Evolutionary conservation across 1,139 yeast genomes (phyloP), one percentile per base, ranked within the genome.

Genomic region (Geotrichum aggregatum): DNA sequence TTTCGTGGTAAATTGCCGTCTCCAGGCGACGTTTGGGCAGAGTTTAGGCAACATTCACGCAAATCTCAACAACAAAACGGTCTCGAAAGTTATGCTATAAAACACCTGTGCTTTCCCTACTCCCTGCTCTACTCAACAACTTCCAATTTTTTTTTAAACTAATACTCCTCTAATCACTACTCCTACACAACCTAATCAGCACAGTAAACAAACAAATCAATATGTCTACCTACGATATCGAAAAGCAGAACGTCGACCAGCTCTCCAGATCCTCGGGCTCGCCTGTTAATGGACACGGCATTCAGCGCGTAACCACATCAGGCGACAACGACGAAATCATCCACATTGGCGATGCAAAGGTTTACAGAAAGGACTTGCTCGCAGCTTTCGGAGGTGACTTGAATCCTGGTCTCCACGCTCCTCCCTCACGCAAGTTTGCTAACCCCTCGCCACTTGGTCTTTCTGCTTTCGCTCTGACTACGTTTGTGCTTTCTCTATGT

Each of bases 401-500:
- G 65, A 80, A 79, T 61, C 76, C 88, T 8, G 89, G 87, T 63
- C 71, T 75, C 55, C 64, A 79, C 24, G 79, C 82, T 30, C 79
- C 84, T 35, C 82, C 94, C 34, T 73, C 77, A 44, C 80, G 84
- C 66, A 77, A 82, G 66, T 82, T 87, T 66, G 95, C 84, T 55
- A 87, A 87, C 67, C 95, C 96, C 36, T 87, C 92, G 48, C 96
- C 96, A 1, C 73, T 88, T 54, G 96, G 96, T n/a, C 74, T 88
- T 56, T 77, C 80, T 48, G 94, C 87, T 3, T 87, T 88, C 66
- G 95, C 95, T 7, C 74, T 87, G 58, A 85, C 95, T 21, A 86
- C 95, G 5, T 85, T 88, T 67, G 86, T 87, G 8, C 74, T 87
- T 40, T 82, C 89, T 2, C 69, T 88, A 64, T 72, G 80, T 59